Conservation (phyloP, 176 grass and related monocot species). For the Oryza officinalis region DNA sequence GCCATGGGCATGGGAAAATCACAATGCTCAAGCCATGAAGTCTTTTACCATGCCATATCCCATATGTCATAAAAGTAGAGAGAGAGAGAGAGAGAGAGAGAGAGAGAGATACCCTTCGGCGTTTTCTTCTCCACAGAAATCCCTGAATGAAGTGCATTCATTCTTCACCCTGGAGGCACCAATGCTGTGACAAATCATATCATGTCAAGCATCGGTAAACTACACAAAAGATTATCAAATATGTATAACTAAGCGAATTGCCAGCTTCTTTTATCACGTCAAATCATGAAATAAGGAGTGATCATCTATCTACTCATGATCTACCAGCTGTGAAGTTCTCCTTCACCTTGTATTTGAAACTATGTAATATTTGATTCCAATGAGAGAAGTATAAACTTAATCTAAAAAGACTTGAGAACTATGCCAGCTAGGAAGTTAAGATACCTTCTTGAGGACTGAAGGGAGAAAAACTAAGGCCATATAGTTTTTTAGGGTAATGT, state of each 20-base stretch:
- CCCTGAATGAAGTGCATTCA: conserved; percentile 70
- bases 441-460: not conserved
- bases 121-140: conserved; percentile 66
- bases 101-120: conserved; percentile 51
- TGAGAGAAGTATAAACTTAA: not conserved
- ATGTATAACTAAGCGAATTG: not conserved
- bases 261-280: not conserved
- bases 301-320: not conserved
- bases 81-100: conserved; percentile 19
- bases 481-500: not conserved
- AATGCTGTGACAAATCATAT: conserved; percentile 51
- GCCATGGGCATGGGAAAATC: not conserved
- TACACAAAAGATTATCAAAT: not conserved
- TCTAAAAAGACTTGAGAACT: not conserved
- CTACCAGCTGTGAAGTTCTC: not conserved
- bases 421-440: not conserved
- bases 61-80: too few species aligned
- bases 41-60: conserved; percentile 8
- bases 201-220: conserved; percentile 22
- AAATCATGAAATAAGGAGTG: not conserved
- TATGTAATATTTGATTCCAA: not conserved
- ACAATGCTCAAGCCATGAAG: not conserved
- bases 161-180: conserved; percentile 87
- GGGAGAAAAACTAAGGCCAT: not conserved
- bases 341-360: not conserved